phyloP scores from a whole-genome alignment of 495 filamentous ascomycete genomes.

The Penicillium argentinense region DNA sequence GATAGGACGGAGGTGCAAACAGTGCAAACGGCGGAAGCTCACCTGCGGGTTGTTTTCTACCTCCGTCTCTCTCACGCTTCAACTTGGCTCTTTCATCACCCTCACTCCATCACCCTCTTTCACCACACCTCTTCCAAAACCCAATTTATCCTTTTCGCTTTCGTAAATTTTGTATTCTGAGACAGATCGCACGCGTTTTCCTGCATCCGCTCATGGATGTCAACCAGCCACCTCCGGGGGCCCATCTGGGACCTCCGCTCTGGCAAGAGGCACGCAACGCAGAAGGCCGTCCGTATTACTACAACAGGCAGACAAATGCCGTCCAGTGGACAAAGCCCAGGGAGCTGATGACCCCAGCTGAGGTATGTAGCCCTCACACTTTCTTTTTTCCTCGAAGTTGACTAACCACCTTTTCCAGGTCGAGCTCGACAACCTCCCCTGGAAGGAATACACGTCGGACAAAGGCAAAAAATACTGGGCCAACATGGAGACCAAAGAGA shows the following conservation, averaged over 20 bases:
- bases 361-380: conserved; percentile 56
- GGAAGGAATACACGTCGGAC: conserved; percentile 88
- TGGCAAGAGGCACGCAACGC: conserved; percentile 85
- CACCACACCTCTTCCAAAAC: no score
- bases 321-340: conserved; percentile 94
- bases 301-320: conserved; percentile 79
- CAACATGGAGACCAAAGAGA: conserved; percentile 86
- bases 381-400: not conserved
- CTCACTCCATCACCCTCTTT: conserved; percentile 7
- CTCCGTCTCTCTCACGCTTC: conserved; percentile 20
- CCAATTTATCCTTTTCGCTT: no score
- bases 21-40: conserved; percentile 31
- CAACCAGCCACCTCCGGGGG: no score
- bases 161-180: no score
- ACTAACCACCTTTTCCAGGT: no score
- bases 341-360: conserved; percentile 82
- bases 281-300: conserved; percentile 92
- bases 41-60: conserved; percentile 1
- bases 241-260: conserved; percentile 51
- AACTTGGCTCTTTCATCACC: conserved; percentile 23
- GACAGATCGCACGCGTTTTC: no score
- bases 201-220: conserved; percentile 37
- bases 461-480: conserved; percentile 92
- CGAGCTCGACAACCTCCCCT: conserved; percentile 79
- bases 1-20: conserved; percentile 32